These are phyloP conservation scores for Dictyophora rubrovolvata DNA, from an alignment of 768 basidiomycete genomes.

Conservation along the genomic window DNA sequence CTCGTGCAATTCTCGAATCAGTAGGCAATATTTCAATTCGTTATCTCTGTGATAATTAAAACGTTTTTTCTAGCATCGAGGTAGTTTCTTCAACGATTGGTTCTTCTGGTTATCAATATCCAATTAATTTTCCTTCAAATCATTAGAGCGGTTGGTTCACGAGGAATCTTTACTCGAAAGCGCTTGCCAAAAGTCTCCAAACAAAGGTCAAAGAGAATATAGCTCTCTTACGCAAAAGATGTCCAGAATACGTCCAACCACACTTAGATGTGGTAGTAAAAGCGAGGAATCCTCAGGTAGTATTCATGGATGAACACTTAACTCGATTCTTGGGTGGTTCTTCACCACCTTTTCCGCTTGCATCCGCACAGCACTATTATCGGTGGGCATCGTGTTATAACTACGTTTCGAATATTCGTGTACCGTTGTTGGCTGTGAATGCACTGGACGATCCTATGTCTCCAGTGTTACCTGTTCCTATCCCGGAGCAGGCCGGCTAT, in stretches of 20 bases:
- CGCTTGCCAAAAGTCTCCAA: conserved; percentile 66
- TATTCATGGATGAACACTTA: conserved; percentile 51
- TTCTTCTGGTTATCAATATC: conserved; percentile 6
- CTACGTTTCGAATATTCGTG: conserved; percentile 44
- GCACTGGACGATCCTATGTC: conserved; percentile 74
- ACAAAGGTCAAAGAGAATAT: conserved; percentile 41
- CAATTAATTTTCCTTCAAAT: background rate
- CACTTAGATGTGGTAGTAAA: conserved; percentile 30
- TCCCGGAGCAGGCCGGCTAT: conserved; percentile 36
- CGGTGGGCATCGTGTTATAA: conserved; percentile 49
- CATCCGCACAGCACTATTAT: conserved; percentile 37
- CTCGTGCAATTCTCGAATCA: conserved; percentile 25
- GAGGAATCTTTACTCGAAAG: conserved; percentile 61
- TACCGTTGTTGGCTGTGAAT: conserved; percentile 70
- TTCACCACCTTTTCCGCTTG: conserved; percentile 34
- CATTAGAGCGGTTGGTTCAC: conserved; percentile 46
- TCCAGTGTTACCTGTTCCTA: conserved; percentile 47
- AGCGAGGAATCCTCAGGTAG: conserved; percentile 43
- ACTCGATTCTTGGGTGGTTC: conserved; percentile 53
- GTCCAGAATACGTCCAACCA: conserved; percentile 25
- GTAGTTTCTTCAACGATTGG: background rate
- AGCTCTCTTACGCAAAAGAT: conserved; percentile 28
- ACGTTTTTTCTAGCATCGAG: conserved; percentile 1
- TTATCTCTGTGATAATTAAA: background rate
- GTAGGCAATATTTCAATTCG: conserved; percentile 19